phyloP scores from a whole-genome alignment of 176 grass and related monocot species.

The Oryza rufipogon region DNA sequence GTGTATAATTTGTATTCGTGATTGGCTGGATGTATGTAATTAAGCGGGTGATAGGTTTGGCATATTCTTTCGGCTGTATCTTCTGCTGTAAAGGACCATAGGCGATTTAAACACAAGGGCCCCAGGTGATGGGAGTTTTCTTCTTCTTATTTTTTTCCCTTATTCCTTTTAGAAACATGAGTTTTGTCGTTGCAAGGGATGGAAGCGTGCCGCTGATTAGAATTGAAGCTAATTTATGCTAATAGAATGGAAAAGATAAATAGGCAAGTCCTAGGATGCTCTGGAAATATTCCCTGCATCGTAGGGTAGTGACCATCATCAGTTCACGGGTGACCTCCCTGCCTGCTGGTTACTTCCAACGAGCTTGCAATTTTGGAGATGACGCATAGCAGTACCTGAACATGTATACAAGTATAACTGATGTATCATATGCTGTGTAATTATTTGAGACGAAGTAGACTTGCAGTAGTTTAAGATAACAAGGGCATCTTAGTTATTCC shows the following conservation, averaged over 20 bases:
- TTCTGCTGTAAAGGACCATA: constrained; percentile 27
- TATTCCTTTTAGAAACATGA: background rate
- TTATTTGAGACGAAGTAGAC: background rate
- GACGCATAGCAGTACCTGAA: background rate
- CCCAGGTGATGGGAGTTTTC: background rate
- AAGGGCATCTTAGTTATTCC: too few relatives aligned
- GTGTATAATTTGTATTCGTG: constrained; percentile 12
- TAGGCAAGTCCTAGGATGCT: too few relatives aligned
- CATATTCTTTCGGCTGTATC: background rate
- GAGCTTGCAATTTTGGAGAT: background rate
- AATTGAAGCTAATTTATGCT: background rate
- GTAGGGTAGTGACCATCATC: background rate
- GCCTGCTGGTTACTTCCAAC: background rate
- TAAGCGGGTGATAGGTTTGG: constrained; percentile 3
- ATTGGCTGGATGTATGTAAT: constrained; percentile 13
- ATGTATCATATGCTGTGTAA: background rate
- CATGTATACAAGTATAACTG: too few relatives aligned
- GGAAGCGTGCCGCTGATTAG: background rate
- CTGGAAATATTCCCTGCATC: too few relatives aligned
- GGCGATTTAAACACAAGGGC: constrained; percentile 2
- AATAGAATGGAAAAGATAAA: background rate
- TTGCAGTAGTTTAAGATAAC: background rate
- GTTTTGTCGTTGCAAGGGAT: background rate
- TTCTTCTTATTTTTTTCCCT: background rate
- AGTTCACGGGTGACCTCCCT: background rate